Evolutionary conservation across 2,329 filamentous ascomycete genomes (phyloP), one percentile per base, ranked within the genome.

Genomic region (Cercospora sesami): DNA sequence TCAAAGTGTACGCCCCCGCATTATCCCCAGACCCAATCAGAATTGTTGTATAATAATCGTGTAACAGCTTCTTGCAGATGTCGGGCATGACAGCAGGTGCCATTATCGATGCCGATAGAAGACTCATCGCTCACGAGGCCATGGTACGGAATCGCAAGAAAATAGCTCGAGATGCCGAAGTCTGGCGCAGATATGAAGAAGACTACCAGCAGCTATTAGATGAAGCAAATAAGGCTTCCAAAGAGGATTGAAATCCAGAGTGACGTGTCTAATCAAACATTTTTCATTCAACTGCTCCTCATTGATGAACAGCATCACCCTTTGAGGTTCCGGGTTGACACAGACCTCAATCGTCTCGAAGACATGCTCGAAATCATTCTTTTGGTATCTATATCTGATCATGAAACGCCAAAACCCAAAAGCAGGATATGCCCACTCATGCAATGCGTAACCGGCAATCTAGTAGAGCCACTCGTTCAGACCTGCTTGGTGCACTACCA

Each of bases 81-180:
- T 91, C 89, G n/a, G 89, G 88, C 68, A 94, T 94, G 91, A 89
- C 91, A n/a, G 75, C 92, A 36, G 91, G 91, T 53, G 85, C 88
- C 75, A 91, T 91, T 85, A 85, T 94, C 64, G 90, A 93, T 81
- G 91, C 91, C 2, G 91, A 94, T 75, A 80, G 83, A 65, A 84
- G 89, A 60, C 83, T 94, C 73, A 85, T 89, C 63, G 81, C 85
- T 68, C 92, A 91, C 74, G 90, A 93, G 78, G 83, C 87, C 12
- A 82, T 83, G 55, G 81, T 93, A 71, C 83, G 91, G 68, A 84
- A 88, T 76, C 86, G 90, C 74, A 87, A 89, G 75, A 86, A 89
- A 68, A 77, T 90, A 67, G 81, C 86, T 59, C 82, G 86, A 36
- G 89, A 93, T 70, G 85, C 86, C 75, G 89, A 90, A 21, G 86